Evolutionary conservation across 805 yeast genomes (phyloP).

Genomic region (Candida ulmi): DNA sequence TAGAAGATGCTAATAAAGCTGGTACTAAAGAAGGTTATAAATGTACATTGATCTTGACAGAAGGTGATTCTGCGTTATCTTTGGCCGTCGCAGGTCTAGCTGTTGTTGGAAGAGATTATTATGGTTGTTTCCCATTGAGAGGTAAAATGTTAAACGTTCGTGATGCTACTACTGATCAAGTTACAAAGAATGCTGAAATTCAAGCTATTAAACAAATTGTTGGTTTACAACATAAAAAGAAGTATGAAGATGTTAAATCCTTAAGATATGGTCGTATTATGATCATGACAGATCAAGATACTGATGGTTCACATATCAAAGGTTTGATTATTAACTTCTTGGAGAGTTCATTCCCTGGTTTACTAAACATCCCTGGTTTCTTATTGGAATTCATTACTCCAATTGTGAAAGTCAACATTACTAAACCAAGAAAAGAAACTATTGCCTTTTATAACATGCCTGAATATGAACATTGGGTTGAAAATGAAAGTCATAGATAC

Average conservation of each 20-base stretch:
- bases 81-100: slow-evolving; percentile 91
- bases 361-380: slow-evolving; percentile 86
- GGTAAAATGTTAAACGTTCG: slow-evolving; percentile 95
- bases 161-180: slow-evolving; percentile 95
- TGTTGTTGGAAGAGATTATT: slow-evolving; percentile 91
- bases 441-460: slow-evolving; percentile 91
- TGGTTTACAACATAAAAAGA: slow-evolving; percentile 90
- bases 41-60: slow-evolving; percentile 90
- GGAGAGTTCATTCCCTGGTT: slow-evolving; percentile 91
- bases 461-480: slow-evolving; percentile 92
- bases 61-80: slow-evolving; percentile 94
- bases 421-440: slow-evolving; percentile 51
- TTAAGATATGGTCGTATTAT: slow-evolving; percentile 93
- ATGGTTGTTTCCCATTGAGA: slow-evolving; percentile 92
- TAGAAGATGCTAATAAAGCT: slow-evolving; percentile 94
- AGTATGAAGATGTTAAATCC: slow-evolving; percentile 64
- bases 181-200: slow-evolving; percentile 88
- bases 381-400: slow-evolving; percentile 94
- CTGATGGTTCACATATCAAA: slow-evolving; percentile 96
- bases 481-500: slow-evolving; percentile 63
- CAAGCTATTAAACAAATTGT: slow-evolving; percentile 92
- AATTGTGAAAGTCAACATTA: slow-evolving; percentile 82
- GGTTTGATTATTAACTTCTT: slow-evolving; percentile 91
- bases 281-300: slow-evolving; percentile 99
- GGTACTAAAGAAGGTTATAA: slow-evolving; percentile 90